Evolutionary conservation across 2,329 filamentous ascomycete genomes (phyloP), one percentile per base, ranked within the genome.

Genomic region (Sphaerulina musiva): DNA sequence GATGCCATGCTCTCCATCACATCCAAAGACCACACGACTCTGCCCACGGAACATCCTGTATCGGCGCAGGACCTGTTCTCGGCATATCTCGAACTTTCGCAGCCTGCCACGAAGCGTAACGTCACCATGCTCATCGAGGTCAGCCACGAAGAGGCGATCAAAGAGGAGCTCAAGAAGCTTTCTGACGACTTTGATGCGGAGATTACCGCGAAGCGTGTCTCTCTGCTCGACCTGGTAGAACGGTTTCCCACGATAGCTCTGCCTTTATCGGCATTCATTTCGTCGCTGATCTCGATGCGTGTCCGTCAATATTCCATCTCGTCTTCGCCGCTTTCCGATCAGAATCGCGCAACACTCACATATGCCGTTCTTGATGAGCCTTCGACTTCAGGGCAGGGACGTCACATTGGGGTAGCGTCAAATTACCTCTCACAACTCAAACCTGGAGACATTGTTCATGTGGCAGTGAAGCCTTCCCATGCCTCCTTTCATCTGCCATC

Each of bases 231-330:
- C 57, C 74, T 92, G 1, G 76, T 92, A 1, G 83, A 88, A 64
- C 75, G 78, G 9, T 85, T 83, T 65, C 75, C 79, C 0, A 70
- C 74, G 0, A 74, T 87, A 32, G 70, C 78, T 2, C 69, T 92
- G 0, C 77, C 86, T 2, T 78, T 93, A 23, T 78, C 78, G 3
- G 72, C 80, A 14, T 92, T 86, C 72, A 75, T 93, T 6, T 76
- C 78, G 34, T 84, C 89, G 76, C 78, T 90, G 0, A 85, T 86
- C 1, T 84, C 87, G 0, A 87, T 93, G 83, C 82, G 86, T 29
- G 60, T 63, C 14, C 62, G 68, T 23, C 66, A 69, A 39, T 70
- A 69, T 62, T 62, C 57, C 41, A 68, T 70, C 44, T 67, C 66
- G 6, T 69, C 67, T 2, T 69, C 67, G 2, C 66, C 67, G 1